Base-by-base conservation (phyloP, 192 early-diverging fungal species). In the Coemansia sp. region DNA sequence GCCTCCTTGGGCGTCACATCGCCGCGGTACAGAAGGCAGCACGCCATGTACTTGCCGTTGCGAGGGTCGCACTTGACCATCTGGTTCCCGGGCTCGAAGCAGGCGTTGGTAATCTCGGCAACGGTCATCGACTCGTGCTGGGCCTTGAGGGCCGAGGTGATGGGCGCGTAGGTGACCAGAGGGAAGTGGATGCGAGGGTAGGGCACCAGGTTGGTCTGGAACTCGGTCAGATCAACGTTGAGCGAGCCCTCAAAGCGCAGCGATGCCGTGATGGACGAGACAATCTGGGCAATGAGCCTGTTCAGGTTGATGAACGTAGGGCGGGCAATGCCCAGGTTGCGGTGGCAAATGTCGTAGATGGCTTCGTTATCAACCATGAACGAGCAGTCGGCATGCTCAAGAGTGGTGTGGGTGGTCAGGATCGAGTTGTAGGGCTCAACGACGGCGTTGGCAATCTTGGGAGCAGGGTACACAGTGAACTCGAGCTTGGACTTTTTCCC, bases 401-500 rank as follows among this genome's bases (percentile, higher is more conserved):
- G 82, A 43, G 94, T 98, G 60, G 95, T 95, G 83, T 98, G 95
- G 40, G 95, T 98, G 74, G 94, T 97, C 81, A 98, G 80, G 77
- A 98, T 97, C 56, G 95, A 97, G 88, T 98, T 95, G 84, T 95
- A 97, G 51, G 94, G 94, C 82, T 97, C 94, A 33, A 98, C 93
- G 50, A 97, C 92, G 5, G 93, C 88, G 56, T 94, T 98, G 60
- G 94, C 90, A 43, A 98, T 89, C 77, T 92, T 93, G 48, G 95
- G 95, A 33, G 95, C 94, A 11, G 95, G 95, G 85, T 98, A 98
- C 31, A 98, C 93, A 4, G 93, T 95, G 82, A 97, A 98, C 83
- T 98, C 95, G 65, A 99, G 88, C 88, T 99, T 99, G 76, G 94
- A 96, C 88, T 99, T 99, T 80, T 99, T 99, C 77, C 97, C 95